Evolutionary conservation across 768 basidiomycete species (phyloP).

Genomic region (Suillus luteus): DNA sequence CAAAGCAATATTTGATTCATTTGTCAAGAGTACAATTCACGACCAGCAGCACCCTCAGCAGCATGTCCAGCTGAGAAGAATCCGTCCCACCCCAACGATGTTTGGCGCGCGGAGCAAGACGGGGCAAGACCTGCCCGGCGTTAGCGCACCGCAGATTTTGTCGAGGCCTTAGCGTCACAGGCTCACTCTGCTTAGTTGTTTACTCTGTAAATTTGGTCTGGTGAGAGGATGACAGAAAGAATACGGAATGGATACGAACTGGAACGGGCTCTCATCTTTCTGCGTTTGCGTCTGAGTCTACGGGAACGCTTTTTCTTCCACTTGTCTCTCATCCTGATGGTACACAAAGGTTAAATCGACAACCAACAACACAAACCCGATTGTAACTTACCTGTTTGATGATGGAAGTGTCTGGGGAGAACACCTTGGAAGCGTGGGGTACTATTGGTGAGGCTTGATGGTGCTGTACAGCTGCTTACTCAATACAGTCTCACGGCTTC

Average conservation of each 20-base stretch:
- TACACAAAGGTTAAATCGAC: neutral
- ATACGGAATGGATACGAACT: slow-evolving; percentile 52
- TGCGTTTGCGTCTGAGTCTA: slow-evolving; percentile 90
- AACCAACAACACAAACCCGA: neutral
- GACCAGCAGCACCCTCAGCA: slow-evolving; percentile 13
- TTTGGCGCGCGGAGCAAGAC: slow-evolving; percentile 10
- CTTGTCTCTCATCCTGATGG: slow-evolving; percentile 87
- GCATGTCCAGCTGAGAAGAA: slow-evolving; percentile 11
- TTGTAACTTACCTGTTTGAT: slow-evolving; percentile 28
- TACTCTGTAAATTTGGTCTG: slow-evolving; percentile 36
- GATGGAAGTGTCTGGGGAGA: slow-evolving; percentile 35
- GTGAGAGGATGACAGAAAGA: slow-evolving; percentile 3
- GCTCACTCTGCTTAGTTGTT: slow-evolving; percentile 31
- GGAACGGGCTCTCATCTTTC: slow-evolving; percentile 96
- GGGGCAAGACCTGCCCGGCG: slow-evolving; percentile 8
- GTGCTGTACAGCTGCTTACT: slow-evolving; percentile 40
- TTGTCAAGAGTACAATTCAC: slow-evolving; percentile 14
- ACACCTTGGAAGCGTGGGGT: slow-evolving; percentile 15
- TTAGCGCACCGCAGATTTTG: slow-evolving; percentile 10
- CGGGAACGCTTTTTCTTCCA: slow-evolving; percentile 96
- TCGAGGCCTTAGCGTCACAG: slow-evolving; percentile 23
- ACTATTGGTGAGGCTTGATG: slow-evolving; percentile 30
- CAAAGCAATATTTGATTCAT: slow-evolving; percentile 14
- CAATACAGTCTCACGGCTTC: slow-evolving; percentile 20
- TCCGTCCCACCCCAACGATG: slow-evolving; percentile 3